phyloP scores from a whole-genome alignment of 306 rosid species.

The Trichosanthes cucumerina region DNA sequence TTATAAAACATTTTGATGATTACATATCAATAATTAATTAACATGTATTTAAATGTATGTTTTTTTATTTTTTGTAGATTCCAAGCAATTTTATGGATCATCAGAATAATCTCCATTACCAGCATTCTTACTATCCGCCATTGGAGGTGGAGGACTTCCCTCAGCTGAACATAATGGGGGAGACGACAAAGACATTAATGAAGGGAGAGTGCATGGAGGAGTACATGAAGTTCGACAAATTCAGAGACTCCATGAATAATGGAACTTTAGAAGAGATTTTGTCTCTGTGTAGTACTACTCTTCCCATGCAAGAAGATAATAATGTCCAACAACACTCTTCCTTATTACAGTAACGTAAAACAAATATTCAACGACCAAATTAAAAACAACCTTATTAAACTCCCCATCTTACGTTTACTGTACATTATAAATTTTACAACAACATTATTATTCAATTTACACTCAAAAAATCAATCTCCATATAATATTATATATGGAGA shows the following conservation, averaged over 20 bases:
- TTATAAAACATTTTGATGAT: not conserved
- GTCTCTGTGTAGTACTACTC: conserved; percentile 53
- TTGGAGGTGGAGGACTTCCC: conserved; percentile 74
- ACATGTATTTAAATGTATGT: not conserved
- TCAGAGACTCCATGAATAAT: conserved; percentile 50
- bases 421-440: not conserved
- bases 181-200: conserved; percentile 29
- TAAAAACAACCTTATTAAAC: not conserved
- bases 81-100: not conserved
- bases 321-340: not conserved
- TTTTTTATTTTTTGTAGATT: not conserved
- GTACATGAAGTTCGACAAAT: conserved; percentile 43
- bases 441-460: conserved; percentile 7
- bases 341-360: conserved; percentile 5
- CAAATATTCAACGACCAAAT: too few relatives aligned
- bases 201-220: conserved; percentile 45
- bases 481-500: not conserved
- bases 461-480: conserved; percentile 1
- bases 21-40: not conserved
- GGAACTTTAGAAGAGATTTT: conserved; percentile 80
- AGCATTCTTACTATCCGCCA: conserved; percentile 46
- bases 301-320: conserved; percentile 39
- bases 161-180: conserved; percentile 40
- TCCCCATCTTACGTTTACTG: conserved; percentile 11
- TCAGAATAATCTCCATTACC: conserved; percentile 20